Percentiles rank a stretch among this genome's conserved stretches.
Conservation (phyloP, 768 basidiomycete genomes). For the Naganishia randhawae region DNA sequence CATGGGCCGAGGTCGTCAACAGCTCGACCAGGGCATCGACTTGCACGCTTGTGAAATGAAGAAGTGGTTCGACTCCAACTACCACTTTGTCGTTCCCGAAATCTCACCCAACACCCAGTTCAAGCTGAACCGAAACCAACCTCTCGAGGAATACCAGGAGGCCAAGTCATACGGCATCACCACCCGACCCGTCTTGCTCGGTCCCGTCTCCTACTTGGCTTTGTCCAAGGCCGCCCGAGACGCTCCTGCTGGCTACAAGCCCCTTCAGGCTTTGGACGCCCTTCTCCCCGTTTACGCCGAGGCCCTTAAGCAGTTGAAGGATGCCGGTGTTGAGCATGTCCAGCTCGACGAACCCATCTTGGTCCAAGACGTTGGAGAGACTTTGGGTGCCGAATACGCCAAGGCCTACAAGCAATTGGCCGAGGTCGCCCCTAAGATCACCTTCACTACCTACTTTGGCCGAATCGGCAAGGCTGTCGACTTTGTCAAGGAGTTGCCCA, state of each 20-base stretch:
- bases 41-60: constrained; percentile 98
- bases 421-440: constrained; percentile 80
- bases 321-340: constrained; percentile 87
- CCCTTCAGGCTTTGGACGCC: constrained; percentile 81
- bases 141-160: constrained; percentile 87
- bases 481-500: constrained; percentile 83
- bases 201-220: constrained; percentile 89
- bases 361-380: constrained; percentile 77
- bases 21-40: constrained; percentile 73
- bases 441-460: constrained; percentile 93
- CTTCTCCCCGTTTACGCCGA: constrained; percentile 88
- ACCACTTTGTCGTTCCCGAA: constrained; percentile 97
- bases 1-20: constrained; percentile 97
- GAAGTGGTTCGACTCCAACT: constrained; percentile 99
- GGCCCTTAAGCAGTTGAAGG: constrained; percentile 82
- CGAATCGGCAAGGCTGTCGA: constrained; percentile 88
- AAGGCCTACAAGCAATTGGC: constrained; percentile 75
- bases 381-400: constrained; percentile 73
- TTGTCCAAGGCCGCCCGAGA: constrained; percentile 88
- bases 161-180: constrained; percentile 80
- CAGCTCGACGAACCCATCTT: constrained; percentile 97
- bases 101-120: constrained; percentile 84
- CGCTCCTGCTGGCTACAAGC: constrained; percentile 76
- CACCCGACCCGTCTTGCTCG: constrained; percentile 93
- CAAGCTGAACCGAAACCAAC: constrained; percentile 94